Base-by-base conservation (phyloP, 768 basidiomycete genomes). In the Fistulinella prunicolor region DNA sequence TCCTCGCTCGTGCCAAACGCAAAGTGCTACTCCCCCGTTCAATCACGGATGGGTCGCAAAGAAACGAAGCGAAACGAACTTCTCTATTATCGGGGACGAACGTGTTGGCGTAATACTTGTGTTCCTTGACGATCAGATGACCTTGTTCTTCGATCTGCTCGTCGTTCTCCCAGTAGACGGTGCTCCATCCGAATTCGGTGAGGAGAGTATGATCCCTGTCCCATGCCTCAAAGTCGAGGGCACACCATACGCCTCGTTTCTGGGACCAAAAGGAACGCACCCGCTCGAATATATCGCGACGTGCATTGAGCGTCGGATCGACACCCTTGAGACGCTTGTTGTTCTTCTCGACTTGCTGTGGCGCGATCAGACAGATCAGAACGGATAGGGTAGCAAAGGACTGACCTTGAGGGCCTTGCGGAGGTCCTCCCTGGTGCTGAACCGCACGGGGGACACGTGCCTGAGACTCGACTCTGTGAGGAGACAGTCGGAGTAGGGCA, bases 151-250 rank as follows among this genome's bases (percentile, higher is more conserved):
- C 69, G 34, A 80, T 58, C 59, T 72, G 72, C 35, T 70, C 36
- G 4, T 75, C 81, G 21, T 76, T 69, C 41, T 78, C 69, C 81
- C 83, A 89, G 9, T 68, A 71, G 24, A 83, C 56, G 9, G 71
- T 59, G 56, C 81, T 80, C 76, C 81, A 92, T n/a, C 92, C 92
- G 56, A 89, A 85, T 62, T 94, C 92, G 21, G 87, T 90, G 53
- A 92, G 72, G 19, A 83, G 52, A 1, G 70, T 77, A 58, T 89
- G 86, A 36, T 89, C 86, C 35, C 66, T 65, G 60, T 94, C 91
- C 89, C 89, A 93, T 16, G 77, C 80, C 66, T 93, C 91, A 53
- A 93, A 84, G 63, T 93, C 91, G 42, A 92, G 66, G 14, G 89
- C 80, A 59, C 79, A 79, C 86, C 88, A 92, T 4, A 79, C 77